A percentile compares a stretch with the other conserved stretches of the same genome.
Conservation (phyloP, 1,284 basidiomycete genomes). For the Ustilago loliicola region DNA sequence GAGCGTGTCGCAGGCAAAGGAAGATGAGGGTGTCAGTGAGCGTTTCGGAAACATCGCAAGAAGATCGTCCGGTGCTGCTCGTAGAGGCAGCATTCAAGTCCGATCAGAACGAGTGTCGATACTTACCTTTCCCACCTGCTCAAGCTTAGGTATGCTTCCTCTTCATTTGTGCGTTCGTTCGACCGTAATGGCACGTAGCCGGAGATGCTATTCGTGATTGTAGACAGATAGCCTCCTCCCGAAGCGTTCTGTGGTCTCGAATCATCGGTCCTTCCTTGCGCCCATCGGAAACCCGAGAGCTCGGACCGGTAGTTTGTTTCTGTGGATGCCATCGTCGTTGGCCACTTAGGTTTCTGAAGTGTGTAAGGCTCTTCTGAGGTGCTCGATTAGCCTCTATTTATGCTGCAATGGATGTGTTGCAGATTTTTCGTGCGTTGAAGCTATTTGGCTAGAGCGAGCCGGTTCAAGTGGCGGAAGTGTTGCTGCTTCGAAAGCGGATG, state of each 20-base stretch:
- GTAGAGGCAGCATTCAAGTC: neutral
- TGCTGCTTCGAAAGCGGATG: neutral
- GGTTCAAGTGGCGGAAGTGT: no score
- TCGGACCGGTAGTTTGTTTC: constrained; percentile 59
- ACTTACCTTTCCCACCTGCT: constrained; percentile 68
- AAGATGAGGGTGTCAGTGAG: neutral
- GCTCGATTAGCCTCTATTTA: no score
- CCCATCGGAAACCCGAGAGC: constrained; percentile 63
- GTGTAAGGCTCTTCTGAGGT: neutral
- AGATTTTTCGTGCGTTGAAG: no score
- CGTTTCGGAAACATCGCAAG: neutral
- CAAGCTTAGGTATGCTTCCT: constrained; percentile 83
- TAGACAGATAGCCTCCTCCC: constrained; percentile 53
- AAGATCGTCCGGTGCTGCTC: neutral
- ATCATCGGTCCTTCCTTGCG: constrained; percentile 61
- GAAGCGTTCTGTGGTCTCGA: constrained; percentile 34
- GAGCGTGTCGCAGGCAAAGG: neutral
- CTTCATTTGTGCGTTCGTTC: constrained; percentile 87
- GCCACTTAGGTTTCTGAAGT: neutral
- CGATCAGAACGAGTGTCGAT: neutral
- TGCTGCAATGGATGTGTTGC: no score
- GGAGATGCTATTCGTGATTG: constrained; percentile 74
- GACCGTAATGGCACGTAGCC: constrained; percentile 90
- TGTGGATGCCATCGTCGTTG: constrained; percentile 30
- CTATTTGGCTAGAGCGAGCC: no score